Evolutionary conservation across 352 stramenopile species (phyloP), one percentile per base, ranked within the genome.

Genomic region (Ophiocytium majus): DNA sequence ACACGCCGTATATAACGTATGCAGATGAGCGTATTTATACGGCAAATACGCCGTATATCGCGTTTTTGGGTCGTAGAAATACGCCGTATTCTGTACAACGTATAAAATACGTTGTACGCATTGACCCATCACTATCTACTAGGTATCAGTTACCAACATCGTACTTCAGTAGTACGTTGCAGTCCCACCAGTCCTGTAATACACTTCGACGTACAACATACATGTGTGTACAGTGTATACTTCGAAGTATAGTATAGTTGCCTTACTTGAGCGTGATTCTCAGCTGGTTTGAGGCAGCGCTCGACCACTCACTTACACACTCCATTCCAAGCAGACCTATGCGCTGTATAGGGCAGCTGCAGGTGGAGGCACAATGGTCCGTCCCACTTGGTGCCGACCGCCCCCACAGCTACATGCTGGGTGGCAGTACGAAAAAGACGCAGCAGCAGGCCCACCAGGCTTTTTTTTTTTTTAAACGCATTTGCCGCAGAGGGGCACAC

Each of bases 201-300:
- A 14, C 14, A 14, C 5, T 57, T 57, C 5, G 43, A 5, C 5
- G 5, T 14, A 5, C 43, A 14, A 57, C 43, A 57, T 57, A 57
- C 43, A 57, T 99, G 43, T 5, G 5, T 57, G 5, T 57, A 14
- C 43, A 57, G 43, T 5, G 5, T 57, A 57, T 57, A 14, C 5
- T 14, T 57, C 5, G 5, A 57, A 57, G 5, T 57, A 57, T 14
- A 57, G 14, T 14, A 5, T 57, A 57, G 5, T 14, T 57, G 14
- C 43, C 43, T 57, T 57, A 14, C 43, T 57, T 57, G 43, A 57
- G 43, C 43, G 43, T 95, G 32, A 95, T 94, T 0, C 86, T 99
- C 1, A 94, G 92, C 76, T 99, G 96, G 95, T 89, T 99, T 49
- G 95, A 98, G 50, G 92, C 85, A 76, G 28, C 1, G 10, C 17